Conservation (phyloP, 352 stramenopile species). For the Globisporangium echinulatum region DNA sequence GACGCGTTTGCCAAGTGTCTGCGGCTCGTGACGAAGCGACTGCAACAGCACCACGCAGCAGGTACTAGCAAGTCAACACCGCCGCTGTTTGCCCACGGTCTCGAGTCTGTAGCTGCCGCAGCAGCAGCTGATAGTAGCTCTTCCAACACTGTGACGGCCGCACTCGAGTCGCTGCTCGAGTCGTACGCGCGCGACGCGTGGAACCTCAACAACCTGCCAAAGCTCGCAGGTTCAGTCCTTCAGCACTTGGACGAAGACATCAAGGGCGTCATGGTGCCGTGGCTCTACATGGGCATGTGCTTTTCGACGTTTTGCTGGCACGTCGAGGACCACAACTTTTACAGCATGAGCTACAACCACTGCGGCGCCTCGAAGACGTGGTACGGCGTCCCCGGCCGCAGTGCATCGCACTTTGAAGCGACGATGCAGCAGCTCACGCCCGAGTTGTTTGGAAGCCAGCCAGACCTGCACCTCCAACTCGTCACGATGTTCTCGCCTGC, state of each 20-base stretch:
- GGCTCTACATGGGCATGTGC: constrained; percentile 98
- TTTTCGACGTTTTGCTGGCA: constrained; percentile 99
- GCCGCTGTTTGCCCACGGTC: constrained; percentile 46
- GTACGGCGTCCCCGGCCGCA: constrained; percentile 93
- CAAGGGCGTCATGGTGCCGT: constrained; percentile 99
- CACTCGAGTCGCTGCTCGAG: constrained; percentile 46
- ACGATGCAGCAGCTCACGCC: constrained; percentile 91
- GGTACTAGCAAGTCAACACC: constrained; percentile 19
- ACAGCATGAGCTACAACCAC: constrained; percentile 99
- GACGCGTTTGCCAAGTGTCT: constrained; percentile 54
- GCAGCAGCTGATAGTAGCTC: not conserved
- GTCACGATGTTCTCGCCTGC: constrained; percentile 84
- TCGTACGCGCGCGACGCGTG: constrained; percentile 87
- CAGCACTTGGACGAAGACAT: constrained; percentile 96
- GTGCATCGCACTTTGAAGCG: constrained; percentile 88
- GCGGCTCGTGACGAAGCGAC: constrained; percentile 40
- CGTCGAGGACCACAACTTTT: constrained; percentile 99
- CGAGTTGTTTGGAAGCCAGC: constrained; percentile 91
- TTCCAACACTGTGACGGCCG: not conserved
- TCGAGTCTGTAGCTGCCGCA: constrained; percentile 21
- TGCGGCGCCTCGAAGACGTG: constrained; percentile 96
- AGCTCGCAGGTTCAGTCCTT: constrained; percentile 90
- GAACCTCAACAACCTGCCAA: constrained; percentile 99
- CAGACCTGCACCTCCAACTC: constrained; percentile 93
- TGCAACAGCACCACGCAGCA: constrained; percentile 35